Percentiles rank a stretch among this genome's conserved stretches.
Conservation (phyloP, 2,329 filamentous ascomycete genomes). For the Pestalotiopsis fici region DNA sequence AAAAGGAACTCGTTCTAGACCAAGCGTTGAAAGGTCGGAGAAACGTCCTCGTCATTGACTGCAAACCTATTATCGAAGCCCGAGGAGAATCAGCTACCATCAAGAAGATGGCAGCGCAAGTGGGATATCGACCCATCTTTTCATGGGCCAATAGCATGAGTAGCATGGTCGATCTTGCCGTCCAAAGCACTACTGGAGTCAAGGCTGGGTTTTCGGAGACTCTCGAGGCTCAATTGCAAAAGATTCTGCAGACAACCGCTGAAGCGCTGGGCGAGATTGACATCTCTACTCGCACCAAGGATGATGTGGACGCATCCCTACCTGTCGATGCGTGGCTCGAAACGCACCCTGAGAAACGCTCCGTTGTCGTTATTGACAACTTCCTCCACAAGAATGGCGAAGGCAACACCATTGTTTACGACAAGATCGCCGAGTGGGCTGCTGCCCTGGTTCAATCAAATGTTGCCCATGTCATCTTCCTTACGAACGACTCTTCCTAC, state of each 20-base stretch:
- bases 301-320: slow-evolving; percentile 71
- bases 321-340: slow-evolving; percentile 87
- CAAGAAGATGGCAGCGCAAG: slow-evolving; percentile 74
- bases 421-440: slow-evolving; percentile 87
- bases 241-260: slow-evolving; percentile 85
- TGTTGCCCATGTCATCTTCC: slow-evolving; percentile 89
- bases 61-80: slow-evolving; percentile 89
- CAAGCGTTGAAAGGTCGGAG: slow-evolving; percentile 76
- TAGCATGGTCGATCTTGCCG: slow-evolving; percentile 87
- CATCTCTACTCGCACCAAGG: slow-evolving; percentile 67
- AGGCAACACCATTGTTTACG: slow-evolving; percentile 67
- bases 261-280: slow-evolving; percentile 78
- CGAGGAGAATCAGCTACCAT: slow-evolving; percentile 87
- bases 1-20: slow-evolving; percentile 83
- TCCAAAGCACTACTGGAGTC: slow-evolving; percentile 89
- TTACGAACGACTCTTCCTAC: slow-evolving; percentile 87
- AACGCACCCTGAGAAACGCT: slow-evolving; percentile 79
- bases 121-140: slow-evolving; percentile 92
- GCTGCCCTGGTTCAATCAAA: slow-evolving; percentile 83
- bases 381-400: slow-evolving; percentile 76
- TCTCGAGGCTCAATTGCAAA: slow-evolving; percentile 82
- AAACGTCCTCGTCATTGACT: slow-evolving; percentile 85
- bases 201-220: slow-evolving; percentile 96
- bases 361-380: slow-evolving; percentile 88
- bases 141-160: slow-evolving; percentile 96